Evolutionary conservation across 1,284 basidiomycete genomes (phyloP), one percentile per base, ranked within the genome.

Genomic region (Tranzscheliella williamsii): DNA sequence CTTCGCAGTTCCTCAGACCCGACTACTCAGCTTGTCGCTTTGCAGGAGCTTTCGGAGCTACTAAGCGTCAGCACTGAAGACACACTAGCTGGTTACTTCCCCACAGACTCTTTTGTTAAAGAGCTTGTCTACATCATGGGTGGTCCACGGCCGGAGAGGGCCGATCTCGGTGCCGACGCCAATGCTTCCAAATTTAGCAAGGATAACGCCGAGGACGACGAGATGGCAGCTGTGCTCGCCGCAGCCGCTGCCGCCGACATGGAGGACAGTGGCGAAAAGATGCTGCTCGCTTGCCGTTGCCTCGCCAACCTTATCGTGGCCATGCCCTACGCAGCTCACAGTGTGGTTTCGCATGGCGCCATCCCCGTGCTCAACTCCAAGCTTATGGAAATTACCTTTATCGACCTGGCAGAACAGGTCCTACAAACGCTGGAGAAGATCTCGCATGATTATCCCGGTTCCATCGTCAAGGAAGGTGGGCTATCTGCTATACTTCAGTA

Each of bases 41-140:
- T 99, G 13, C 91, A 96, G 74, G 94, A 98, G 75, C 85, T 96
- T 44, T 91, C 89, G 76, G 95, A 98, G 76, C 79, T 96, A 34
- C 85, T 98, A 46, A 90, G 90, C 60, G 93, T 98, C 79, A 91
- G 90, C 79, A 97, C 91, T 6, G 94, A 98, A 79, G 95, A 98
- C 78, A 96, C 91, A 1, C 82, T 99, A 32, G 89, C 90, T 13
- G 92, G 91, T 34, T 94, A 89, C 27, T 94, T 98, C 80, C 90
- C 90, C 61, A 87, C 92, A 22, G 91, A 94, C 70, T 84, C 87
- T 13, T 97, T 92, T 76, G 90, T 94, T 32, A 86, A 87, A 66
- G 95, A 97, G 79, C 84, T 98, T 35, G 87, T 99, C 58, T 86
- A 86, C 73, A 91, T 96, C 62, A 82, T 99, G 36, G 89, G 90